A percentile compares a stretch with the other conserved stretches of the same genome.
These are phyloP conservation scores for Phytophthora ohioensis DNA, from an alignment of 352 stramenopile genomes.

Conservation along the genomic window DNA sequence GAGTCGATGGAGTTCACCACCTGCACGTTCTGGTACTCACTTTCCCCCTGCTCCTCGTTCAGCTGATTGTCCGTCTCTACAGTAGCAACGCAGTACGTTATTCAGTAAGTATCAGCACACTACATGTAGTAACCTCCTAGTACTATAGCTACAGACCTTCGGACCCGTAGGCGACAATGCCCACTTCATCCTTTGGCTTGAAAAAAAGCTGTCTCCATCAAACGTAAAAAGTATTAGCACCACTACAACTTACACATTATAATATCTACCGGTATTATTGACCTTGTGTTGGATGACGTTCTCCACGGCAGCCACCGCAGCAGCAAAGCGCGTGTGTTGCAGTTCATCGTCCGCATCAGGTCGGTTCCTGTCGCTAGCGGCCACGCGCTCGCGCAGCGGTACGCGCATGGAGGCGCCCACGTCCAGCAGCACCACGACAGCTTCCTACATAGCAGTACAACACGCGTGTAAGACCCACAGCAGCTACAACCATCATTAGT, in stretches of 20 bases:
- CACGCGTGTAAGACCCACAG: background rate
- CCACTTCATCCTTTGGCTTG: conserved; percentile 82
- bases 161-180: conserved; percentile 80
- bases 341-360: conserved; percentile 25
- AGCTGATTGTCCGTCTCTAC: conserved; percentile 84
- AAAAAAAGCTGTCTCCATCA: conserved; percentile 64
- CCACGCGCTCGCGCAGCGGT: conserved; percentile 54
- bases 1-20: conserved; percentile 72
- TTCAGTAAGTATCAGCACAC: background rate
- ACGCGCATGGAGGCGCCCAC: conserved; percentile 69
- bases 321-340: conserved; percentile 67
- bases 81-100: background rate
- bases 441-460: conserved; percentile 51
- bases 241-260: background rate
- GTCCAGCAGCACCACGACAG: conserved; percentile 73
- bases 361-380: conserved; percentile 21
- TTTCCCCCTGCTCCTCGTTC: conserved; percentile 70
- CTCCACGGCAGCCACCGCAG: conserved; percentile 65
- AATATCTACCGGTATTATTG: background rate
- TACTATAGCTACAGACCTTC: conserved; percentile 32
- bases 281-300: conserved; percentile 79
- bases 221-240: background rate
- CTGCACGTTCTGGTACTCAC: conserved; percentile 68
- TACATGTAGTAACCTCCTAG: background rate
- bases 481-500: background rate